Evolutionary conservation across 768 basidiomycete genomes (phyloP), one percentile per base, ranked within the genome.

Genomic region (Lentinula detonsa): DNA sequence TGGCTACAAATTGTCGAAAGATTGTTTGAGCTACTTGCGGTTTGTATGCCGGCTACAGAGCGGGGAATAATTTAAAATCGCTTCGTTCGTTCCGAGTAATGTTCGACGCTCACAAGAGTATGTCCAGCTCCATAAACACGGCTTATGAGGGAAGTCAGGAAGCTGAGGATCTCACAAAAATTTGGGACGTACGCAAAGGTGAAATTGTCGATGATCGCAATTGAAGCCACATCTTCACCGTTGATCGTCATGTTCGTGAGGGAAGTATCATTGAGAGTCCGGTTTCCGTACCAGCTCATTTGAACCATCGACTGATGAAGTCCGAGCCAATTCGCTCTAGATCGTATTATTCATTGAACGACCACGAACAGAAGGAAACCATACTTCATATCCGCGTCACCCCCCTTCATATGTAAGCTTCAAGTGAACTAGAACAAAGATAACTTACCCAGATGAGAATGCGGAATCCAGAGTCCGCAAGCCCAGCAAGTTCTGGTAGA

Each of bases 211-310:
- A 81, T 78, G 35, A 77, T 79, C 55, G 78, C 75, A 4, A 78
- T 66, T 0, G 75, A 69, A 4, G 77, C 80, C 5, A 81, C 71
- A 0, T 76, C 60, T 5, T 60, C 66, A 3, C 73, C 77, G 28
- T 69, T 53, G 40, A 81, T 70, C 0, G 81, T 80, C 52, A 62
- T 59, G 31, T 65, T 67, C 31, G 57, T 64, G 16, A 65, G n/a
- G 34, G 76, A 74, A 3, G 77, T 79, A 34, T 64, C 67, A 58
- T 74, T 75, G 21, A 80, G 65, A 0, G 71, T 72, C 42, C 72
- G 62, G 49, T 74, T 79, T 5, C 79, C 78, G 49, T 76, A 78
- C 79, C 79, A 80, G 50, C 75, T 70, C 78, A 81, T 81, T 2
- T 77, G 73, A 16, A 78, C 74, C 6, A 73, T 74, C 0, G 72